These are phyloP conservation scores for Oryza rufipogon DNA, from an alignment of 176 grass and related monocot species.

Conservation along the genomic window DNA sequence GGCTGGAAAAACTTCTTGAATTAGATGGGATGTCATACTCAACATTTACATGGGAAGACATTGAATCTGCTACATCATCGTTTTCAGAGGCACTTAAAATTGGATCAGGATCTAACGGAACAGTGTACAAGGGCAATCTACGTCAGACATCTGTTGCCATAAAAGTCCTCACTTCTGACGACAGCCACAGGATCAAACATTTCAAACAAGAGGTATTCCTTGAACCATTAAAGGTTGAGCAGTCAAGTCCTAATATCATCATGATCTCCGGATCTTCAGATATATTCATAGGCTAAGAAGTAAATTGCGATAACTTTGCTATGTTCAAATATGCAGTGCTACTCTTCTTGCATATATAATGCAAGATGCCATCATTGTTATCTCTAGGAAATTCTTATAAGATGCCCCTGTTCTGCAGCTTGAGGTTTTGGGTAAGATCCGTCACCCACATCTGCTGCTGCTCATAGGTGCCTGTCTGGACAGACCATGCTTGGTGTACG, in stretches of 20 bases:
- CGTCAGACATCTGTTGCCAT: constrained; percentile 70
- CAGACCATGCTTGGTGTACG: constrained; percentile 78
- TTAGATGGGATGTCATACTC: constrained; percentile 38
- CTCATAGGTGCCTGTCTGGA: constrained; percentile 90
- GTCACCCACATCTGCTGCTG: constrained; percentile 76
- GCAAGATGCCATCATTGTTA: constrained; percentile 1
- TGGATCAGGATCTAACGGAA: constrained; percentile 71
- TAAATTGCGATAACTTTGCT: not conserved
- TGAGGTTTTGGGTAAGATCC: constrained; percentile 69
- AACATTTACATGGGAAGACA: constrained; percentile 84
- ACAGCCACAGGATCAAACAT: constrained; percentile 57
- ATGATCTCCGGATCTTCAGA: not conserved
- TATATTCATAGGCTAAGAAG: not conserved
- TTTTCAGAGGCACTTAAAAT: constrained; percentile 70
- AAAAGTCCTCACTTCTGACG: constrained; percentile 73
- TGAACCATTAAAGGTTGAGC: not conserved
- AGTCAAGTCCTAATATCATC: not conserved
- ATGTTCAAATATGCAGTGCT: constrained; percentile 12
- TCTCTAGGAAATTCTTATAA: constrained; percentile 16
- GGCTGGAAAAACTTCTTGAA: constrained; percentile 53
- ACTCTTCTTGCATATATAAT: not conserved
- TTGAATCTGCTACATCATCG: constrained; percentile 68
- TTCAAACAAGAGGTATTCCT: constrained; percentile 79
- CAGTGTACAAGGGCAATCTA: constrained; percentile 84
- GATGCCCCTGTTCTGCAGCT: constrained; percentile 57